Evolutionary conservation across 176 grass and related monocot species (phyloP), one percentile per base, ranked within the genome.

Genomic region (barley (Hordeum vulgare)): DNA sequence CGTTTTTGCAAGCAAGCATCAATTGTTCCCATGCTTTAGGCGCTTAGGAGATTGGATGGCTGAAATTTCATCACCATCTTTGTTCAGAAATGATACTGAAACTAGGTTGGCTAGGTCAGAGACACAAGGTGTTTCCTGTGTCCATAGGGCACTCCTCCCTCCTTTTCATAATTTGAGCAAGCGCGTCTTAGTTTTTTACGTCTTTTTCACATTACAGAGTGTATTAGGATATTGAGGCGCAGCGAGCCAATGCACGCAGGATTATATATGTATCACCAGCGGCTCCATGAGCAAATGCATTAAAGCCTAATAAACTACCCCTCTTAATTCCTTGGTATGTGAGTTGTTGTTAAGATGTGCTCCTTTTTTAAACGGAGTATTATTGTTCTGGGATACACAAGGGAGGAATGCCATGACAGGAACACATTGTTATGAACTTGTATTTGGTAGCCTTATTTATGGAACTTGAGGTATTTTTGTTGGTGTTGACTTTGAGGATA

Each of bases 321-420:
- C 18, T 21, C 53, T 56, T 56, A 56, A 56, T 20, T 56, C 53
- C 20, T 56, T 21, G 53, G 53, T 56, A 21, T 21, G 53, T 7
- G 53, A 21, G 53, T 21, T 56, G 53, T 54, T 54, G 18, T 21
- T 56, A 56, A 56, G 53, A 20, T 21, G 18, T 21, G 7, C 53
- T 56, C 53, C 20, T 56, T 56, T 56, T 20, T 21, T 20, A 56
- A 56, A 56, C 20, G 53, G 53, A 56, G 53, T 25, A 56, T 36
- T 53, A 20, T 23, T 39, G 35, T 45, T 36, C 2, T 73, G 53
- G 40, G 61, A 73, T 60, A 20, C 2, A 20, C 58, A 40, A 23
- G 23, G 66, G 80, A 71, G 66, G 80, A 71, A 71, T 71, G 49
- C 49, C 65, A 60, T 71, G n/a, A 20, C 42, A 54, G 7, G 70